phyloP scores from a whole-genome alignment of 345 rosid species.

The Limnanthes douglasii region DNA sequence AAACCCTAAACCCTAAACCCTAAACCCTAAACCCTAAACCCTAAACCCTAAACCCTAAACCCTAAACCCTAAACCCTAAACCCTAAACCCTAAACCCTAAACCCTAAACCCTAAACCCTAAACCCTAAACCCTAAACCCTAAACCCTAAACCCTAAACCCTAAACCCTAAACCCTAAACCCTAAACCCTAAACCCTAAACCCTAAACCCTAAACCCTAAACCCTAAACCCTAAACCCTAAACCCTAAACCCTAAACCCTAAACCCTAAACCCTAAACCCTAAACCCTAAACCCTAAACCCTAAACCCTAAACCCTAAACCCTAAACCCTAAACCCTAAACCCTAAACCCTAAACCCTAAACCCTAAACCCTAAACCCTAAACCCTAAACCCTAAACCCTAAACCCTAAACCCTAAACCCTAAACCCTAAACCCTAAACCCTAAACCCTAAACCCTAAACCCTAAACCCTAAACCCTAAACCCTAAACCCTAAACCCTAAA shows the following conservation, averaged over 20 bases:
- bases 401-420: neutral
- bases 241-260: neutral
- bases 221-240: neutral
- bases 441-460: neutral
- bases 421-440: neutral
- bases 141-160: neutral
- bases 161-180: neutral
- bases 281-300: neutral
- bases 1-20: no score
- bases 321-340: neutral
- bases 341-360: neutral
- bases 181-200: slow-evolving; percentile 1
- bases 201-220: neutral
- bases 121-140: no score
- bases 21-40: no score
- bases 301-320: neutral
- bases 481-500: neutral
- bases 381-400: neutral
- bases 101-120: no score
- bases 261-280: neutral
- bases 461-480: neutral
- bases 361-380: neutral
- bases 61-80: no score
- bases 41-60: no score
- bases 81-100: no score